Evolutionary conservation across 2,329 filamentous ascomycete species (phyloP).

Genomic region (Hymenoscyphus albidus): DNA sequence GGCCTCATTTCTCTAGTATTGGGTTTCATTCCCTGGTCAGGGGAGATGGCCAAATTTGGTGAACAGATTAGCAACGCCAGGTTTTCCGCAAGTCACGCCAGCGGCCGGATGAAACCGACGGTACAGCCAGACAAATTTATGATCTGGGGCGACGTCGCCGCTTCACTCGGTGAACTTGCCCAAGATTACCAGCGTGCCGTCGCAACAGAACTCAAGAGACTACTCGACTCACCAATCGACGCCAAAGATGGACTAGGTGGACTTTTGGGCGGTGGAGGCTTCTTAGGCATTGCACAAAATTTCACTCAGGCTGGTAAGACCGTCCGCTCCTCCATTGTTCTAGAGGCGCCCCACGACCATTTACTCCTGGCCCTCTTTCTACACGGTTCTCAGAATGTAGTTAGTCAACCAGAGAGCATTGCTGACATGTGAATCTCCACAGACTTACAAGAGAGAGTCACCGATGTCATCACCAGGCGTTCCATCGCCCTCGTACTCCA

Average conservation of each 20-base stretch:
- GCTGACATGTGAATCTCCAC: no score
- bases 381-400: no score
- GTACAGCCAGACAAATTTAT: conserved; percentile 11
- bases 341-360: no score
- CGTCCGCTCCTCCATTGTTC: no score
- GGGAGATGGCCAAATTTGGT: background rate
- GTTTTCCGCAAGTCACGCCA: background rate
- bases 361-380: no score
- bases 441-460: conserved; percentile 12
- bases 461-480: conserved; percentile 1
- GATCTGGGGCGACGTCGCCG: conserved; percentile 12
- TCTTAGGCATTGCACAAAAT: conserved; percentile 17
- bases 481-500: conserved; percentile 13
- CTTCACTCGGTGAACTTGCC: conserved; percentile 6
- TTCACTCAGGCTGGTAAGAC: conserved; percentile 9
- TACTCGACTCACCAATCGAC: conserved; percentile 8
- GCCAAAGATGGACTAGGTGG: conserved; percentile 8
- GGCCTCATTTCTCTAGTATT: conserved; percentile 12
- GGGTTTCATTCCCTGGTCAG: conserved; percentile 2
- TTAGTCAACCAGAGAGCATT: no score
- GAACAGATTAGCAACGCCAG: conserved; percentile 3
- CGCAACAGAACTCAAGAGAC: background rate
- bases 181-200: conserved; percentile 14
- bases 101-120: conserved; percentile 4
- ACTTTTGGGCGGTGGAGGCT: conserved; percentile 10